phyloP scores from a whole-genome alignment of 1,284 basidiomycete species.

The Amylostereum areolatum region DNA sequence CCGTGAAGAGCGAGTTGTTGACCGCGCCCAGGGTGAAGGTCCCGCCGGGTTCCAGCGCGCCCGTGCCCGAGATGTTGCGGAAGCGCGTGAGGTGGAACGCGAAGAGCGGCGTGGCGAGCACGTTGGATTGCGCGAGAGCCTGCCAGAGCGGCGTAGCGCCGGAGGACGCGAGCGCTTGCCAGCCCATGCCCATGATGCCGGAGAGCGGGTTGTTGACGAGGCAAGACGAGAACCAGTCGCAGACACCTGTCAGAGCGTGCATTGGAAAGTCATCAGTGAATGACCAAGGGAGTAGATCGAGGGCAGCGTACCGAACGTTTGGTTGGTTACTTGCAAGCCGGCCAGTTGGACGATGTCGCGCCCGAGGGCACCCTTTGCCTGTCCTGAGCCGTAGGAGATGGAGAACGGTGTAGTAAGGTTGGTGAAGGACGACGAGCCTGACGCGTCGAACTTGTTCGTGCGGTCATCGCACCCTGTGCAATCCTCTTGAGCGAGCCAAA shows the following conservation, averaged over 20 bases:
- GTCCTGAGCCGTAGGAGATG: slow-evolving; percentile 53
- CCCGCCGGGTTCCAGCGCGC: slow-evolving; percentile 21
- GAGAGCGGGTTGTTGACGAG: slow-evolving; percentile 14
- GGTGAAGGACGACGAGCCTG: slow-evolving; percentile 22
- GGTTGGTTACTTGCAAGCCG: slow-evolving; percentile 38
- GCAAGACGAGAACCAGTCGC: slow-evolving; percentile 39
- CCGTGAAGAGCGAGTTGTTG: slow-evolving; percentile 32
- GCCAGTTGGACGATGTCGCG: slow-evolving; percentile 46
- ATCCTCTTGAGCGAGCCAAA: slow-evolving; percentile 42
- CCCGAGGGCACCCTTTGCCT: slow-evolving; percentile 42
- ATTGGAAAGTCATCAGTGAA: slow-evolving; percentile 7
- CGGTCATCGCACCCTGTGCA: slow-evolving; percentile 23
- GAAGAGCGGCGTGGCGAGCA: slow-evolving; percentile 30
- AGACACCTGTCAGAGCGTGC: no score
- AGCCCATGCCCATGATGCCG: slow-evolving; percentile 24
- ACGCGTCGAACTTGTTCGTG: slow-evolving; percentile 19
- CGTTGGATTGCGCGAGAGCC: slow-evolving; percentile 30
- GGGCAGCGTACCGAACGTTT: slow-evolving; percentile 29
- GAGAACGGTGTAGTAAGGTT: slow-evolving; percentile 28
- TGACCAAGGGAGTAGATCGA: slow-evolving; percentile 11
- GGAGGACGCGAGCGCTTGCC: slow-evolving; percentile 20
- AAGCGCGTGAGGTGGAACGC: slow-evolving; percentile 28
- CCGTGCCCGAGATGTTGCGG: slow-evolving; percentile 24
- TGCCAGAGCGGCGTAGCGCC: slow-evolving; percentile 31
- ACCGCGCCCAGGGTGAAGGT: slow-evolving; percentile 31